phyloP scores from a whole-genome alignment of 805 yeast genomes.

The Lachancea waltii region DNA sequence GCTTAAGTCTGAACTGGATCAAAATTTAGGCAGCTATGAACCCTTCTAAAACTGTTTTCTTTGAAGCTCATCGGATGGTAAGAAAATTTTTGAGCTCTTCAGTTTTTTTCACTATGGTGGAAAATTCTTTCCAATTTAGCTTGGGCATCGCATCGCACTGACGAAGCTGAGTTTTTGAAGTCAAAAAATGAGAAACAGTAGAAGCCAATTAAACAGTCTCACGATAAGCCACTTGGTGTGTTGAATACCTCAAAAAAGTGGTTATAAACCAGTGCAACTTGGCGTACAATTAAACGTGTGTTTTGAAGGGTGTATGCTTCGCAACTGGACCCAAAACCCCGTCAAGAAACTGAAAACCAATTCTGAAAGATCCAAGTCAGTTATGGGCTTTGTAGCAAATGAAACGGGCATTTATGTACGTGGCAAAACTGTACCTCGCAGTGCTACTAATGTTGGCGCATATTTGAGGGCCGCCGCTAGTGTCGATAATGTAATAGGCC shows the following conservation, averaged over 20 bases:
- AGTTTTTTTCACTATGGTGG: not conserved
- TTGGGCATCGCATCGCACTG: not conserved
- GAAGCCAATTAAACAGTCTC: not conserved
- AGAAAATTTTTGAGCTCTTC: not conserved
- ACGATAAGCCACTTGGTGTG: no score
- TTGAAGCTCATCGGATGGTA: not conserved
- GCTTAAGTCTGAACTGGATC: no score
- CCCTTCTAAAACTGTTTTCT: no score
- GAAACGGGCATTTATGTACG: conserved; percentile 3
- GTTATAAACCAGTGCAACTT: no score
- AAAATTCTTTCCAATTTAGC: not conserved
- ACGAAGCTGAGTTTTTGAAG: not conserved
- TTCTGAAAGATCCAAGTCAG: not conserved
- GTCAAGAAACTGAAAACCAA: conserved; percentile 2
- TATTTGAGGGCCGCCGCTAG: conserved; percentile 7
- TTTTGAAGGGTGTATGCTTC: conserved; percentile 8
- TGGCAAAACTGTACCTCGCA: conserved; percentile 1
- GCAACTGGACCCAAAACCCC: conserved; percentile 1
- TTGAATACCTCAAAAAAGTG: no score
- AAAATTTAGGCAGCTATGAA: no score
- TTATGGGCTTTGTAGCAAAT: not conserved
- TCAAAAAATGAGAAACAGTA: not conserved
- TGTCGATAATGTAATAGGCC: conserved; percentile 2
- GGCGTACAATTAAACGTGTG: no score
- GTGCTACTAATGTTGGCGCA: conserved; percentile 1